phyloP scores from a whole-genome alignment of 257 asterid genomes.

The Capsicum chinense region DNA sequence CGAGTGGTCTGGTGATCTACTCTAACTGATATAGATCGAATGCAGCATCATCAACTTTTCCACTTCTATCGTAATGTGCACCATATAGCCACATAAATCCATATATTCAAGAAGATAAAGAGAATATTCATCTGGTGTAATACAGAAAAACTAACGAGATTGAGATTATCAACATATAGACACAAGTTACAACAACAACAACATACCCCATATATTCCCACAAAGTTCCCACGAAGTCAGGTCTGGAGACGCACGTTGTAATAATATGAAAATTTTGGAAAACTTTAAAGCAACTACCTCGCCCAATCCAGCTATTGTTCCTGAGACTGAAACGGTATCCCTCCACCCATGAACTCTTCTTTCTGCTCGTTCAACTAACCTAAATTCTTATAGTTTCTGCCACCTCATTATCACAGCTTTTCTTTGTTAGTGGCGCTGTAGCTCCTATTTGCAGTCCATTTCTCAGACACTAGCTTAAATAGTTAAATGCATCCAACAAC shows the following conservation, averaged over 20 bases:
- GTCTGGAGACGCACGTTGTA: no score
- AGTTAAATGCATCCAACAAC: background rate
- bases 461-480: conserved; percentile 4
- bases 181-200: background rate
- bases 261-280: background rate
- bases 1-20: no score
- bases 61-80: background rate
- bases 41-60: background rate
- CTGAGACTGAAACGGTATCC: background rate
- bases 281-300: background rate
- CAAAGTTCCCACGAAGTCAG: no score
- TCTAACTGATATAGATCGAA: no score
- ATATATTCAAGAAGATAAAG: background rate
- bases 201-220: no score
- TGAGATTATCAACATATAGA: background rate
- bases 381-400: background rate
- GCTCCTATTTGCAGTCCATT: conserved; percentile 8
- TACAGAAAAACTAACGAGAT: background rate
- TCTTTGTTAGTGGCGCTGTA: background rate
- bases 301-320: background rate
- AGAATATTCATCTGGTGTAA: background rate
- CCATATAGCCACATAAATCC: background rate
- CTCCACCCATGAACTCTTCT: background rate
- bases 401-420: background rate
- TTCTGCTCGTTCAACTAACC: background rate